Conservation (phyloP, 78 protist genomes). For the Dictyostelium capitatum region DNA sequence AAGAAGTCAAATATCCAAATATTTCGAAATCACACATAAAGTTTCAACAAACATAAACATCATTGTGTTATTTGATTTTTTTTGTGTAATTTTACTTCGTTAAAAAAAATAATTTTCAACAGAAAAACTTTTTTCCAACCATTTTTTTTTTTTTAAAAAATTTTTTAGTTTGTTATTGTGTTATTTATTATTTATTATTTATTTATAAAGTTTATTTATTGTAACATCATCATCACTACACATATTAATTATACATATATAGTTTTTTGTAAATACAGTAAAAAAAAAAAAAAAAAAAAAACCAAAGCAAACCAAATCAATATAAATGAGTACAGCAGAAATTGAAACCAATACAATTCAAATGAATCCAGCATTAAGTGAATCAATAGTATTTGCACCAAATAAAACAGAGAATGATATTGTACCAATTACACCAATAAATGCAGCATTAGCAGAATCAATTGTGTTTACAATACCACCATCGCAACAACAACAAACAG, state of each 20-base stretch:
- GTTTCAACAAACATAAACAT: too few species aligned
- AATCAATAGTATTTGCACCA: constrained; percentile 23
- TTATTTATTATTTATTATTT: background rate
- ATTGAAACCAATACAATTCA: background rate
- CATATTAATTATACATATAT: background rate
- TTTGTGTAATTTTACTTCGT: too few species aligned
- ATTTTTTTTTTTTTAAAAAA: too few species aligned
- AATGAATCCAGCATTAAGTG: constrained; percentile 22
- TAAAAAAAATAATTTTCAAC: too few species aligned
- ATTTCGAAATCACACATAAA: too few species aligned
- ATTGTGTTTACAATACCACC: background rate
- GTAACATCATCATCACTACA: too few species aligned
- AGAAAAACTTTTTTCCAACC: too few species aligned
- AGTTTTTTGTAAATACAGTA: background rate
- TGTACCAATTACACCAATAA: background rate
- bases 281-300: background rate
- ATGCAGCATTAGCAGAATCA: constrained; percentile 18
- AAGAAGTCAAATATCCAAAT: too few species aligned
- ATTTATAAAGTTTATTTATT: too few species aligned
- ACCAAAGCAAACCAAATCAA: background rate
- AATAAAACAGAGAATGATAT: background rate
- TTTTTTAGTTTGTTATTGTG: background rate
- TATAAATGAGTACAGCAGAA: background rate
- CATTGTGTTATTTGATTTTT: too few species aligned
- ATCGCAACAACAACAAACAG: background rate